phyloP scores from a whole-genome alignment of 768 basidiomycete genomes.

The Hygrocybe punicea region DNA sequence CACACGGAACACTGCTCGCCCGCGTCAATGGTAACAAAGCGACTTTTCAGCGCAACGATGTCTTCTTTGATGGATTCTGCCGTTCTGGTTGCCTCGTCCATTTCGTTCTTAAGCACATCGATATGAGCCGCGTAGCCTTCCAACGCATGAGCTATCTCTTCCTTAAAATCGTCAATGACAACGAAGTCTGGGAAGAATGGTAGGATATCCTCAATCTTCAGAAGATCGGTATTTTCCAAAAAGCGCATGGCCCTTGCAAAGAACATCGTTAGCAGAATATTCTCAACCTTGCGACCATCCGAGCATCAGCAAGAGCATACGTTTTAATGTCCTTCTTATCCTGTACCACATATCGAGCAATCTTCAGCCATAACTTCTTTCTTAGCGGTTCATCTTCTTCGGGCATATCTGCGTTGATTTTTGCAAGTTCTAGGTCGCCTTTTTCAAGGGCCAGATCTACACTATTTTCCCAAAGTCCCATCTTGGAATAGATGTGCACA shows the following conservation, averaged over 20 bases:
- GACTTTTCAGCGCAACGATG: conserved; percentile 75
- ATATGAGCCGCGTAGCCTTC: conserved; percentile 94
- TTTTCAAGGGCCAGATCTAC: conserved; percentile 93
- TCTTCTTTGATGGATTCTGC: conserved; percentile 94
- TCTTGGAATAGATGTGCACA: conserved; percentile 94
- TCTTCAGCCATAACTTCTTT: conserved; percentile 97
- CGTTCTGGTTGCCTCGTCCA: conserved; percentile 91
- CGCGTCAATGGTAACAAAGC: conserved; percentile 89
- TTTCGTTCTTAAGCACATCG: conserved; percentile 83
- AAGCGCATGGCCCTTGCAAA: conserved; percentile 86
- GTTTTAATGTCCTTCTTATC: conserved; percentile 98
- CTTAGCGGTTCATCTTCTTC: conserved; percentile 82
- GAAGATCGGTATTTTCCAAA: conserved; percentile 86
- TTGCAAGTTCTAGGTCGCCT: conserved; percentile 93
- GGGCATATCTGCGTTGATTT: conserved; percentile 91
- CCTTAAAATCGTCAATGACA: conserved; percentile 98
- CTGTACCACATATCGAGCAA: conserved; percentile 97
- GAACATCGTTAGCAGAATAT: conserved; percentile 2
- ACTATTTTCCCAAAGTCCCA: conserved; percentile 95
- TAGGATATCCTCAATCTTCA: conserved; percentile 97
- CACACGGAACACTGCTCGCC: conserved; percentile 86
- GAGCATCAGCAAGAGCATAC: conserved; percentile 49
- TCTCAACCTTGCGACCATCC: background rate
- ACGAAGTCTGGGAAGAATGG: conserved; percentile 99
- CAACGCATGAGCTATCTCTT: conserved; percentile 93